Percentiles rank a stretch among this genome's conserved stretches.
Evolutionary conservation across 2,329 filamentous ascomycete species (phyloP).

Genomic region (Colletotrichum tropicicola): DNA sequence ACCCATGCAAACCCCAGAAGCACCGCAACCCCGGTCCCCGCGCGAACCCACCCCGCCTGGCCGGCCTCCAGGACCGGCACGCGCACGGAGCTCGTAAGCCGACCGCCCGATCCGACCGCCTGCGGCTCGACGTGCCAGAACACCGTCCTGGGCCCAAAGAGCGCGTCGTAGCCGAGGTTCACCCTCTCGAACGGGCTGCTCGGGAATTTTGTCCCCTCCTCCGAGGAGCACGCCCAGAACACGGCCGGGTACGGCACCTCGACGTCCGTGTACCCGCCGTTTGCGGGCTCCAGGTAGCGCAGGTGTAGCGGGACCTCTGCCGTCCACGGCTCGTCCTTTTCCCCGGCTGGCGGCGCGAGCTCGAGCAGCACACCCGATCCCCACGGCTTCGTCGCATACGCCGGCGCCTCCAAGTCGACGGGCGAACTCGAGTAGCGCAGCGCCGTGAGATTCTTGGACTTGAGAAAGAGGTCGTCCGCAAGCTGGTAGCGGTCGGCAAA

Average conservation of each 20-base stretch:
- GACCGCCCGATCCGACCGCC: conserved; percentile 39
- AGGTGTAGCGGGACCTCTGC: conserved; percentile 84
- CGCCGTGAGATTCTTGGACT: conserved; percentile 79
- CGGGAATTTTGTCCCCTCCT: conserved; percentile 72
- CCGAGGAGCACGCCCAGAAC: conserved; percentile 87
- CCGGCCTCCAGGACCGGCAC: conserved; percentile 73
- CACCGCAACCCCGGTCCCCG: conserved; percentile 68
- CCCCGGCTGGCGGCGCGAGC: conserved; percentile 63
- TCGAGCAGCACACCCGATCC: conserved; percentile 82
- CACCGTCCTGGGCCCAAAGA: conserved; percentile 80
- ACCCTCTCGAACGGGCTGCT: conserved; percentile 85
- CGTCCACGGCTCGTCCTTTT: conserved; percentile 62
- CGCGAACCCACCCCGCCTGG: conserved; percentile 55
- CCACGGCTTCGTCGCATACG: conserved; percentile 81
- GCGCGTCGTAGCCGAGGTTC: conserved; percentile 85
- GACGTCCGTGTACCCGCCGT: conserved; percentile 60
- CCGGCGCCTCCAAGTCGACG: conserved; percentile 90
- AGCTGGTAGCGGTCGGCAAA: conserved; percentile 93
- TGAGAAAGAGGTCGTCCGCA: conserved; percentile 77
- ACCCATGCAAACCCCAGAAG: conserved; percentile 76
- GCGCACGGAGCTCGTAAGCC: conserved; percentile 62
- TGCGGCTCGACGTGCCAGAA: conserved; percentile 81
- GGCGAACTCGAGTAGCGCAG: conserved; percentile 77
- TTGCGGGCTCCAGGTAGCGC: conserved; percentile 77
- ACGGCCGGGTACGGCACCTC: conserved; percentile 83